phyloP scores from a whole-genome alignment of 768 basidiomycete genomes.

The Rhodotorula babjevae region DNA sequence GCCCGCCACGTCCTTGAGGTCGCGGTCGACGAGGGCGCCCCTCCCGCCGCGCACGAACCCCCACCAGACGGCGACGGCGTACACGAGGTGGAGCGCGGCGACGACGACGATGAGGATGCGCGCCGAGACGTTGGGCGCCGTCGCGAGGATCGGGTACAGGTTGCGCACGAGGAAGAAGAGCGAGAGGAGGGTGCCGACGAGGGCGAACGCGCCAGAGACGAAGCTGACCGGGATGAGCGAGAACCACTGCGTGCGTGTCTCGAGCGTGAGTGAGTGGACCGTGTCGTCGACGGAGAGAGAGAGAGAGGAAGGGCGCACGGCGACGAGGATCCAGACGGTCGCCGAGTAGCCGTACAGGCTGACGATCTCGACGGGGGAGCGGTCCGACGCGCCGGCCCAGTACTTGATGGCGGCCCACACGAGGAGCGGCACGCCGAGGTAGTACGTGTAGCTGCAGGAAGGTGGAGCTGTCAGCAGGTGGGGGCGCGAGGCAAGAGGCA shows the following conservation, averaged over 20 bases:
- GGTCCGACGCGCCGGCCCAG: slow-evolving; percentile 73
- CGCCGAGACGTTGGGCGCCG: slow-evolving; percentile 76
- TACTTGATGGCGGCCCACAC: slow-evolving; percentile 83
- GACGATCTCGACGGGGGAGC: slow-evolving; percentile 69
- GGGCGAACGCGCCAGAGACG: slow-evolving; percentile 51
- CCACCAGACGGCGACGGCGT: slow-evolving; percentile 82
- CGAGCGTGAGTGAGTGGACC: background rate
- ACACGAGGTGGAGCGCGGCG: slow-evolving; percentile 65
- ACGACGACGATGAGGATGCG: slow-evolving; percentile 75
- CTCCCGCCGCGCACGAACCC: slow-evolving; percentile 56
- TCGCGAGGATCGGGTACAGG: slow-evolving; percentile 82
- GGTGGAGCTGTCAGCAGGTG: background rate
- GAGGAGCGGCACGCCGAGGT: slow-evolving; percentile 69
- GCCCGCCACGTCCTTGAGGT: slow-evolving; percentile 4
- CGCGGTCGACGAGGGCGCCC: slow-evolving; percentile 5
- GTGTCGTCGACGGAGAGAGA: too few species aligned
- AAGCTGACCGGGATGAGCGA: slow-evolving; percentile 23
- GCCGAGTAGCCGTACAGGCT: slow-evolving; percentile 55
- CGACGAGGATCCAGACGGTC: slow-evolving; percentile 83
- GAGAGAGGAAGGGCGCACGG: slow-evolving; percentile 55
- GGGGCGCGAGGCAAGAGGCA: too few species aligned
- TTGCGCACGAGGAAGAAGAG: slow-evolving; percentile 80
- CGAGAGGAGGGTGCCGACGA: slow-evolving; percentile 68
- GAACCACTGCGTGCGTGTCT: slow-evolving; percentile 32
- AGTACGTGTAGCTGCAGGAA: slow-evolving; percentile 67